These are phyloP conservation scores for Pseudocercospora crystallina DNA, from an alignment of 2,329 filamentous ascomycete genomes.

Conservation along the genomic window DNA sequence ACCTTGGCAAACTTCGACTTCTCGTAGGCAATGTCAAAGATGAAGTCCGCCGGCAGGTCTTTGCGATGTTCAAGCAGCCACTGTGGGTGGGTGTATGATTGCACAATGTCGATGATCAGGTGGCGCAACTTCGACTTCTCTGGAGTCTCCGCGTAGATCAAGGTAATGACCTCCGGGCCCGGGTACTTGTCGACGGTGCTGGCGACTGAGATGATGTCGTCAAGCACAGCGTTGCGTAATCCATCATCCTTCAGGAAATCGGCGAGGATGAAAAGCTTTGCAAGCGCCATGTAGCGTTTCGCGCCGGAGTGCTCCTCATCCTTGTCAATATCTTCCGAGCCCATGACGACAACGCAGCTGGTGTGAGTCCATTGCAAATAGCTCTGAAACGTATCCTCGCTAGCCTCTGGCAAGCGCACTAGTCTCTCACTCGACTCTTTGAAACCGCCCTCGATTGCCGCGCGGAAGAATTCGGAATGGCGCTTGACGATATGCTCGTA, in stretches of 20 bases:
- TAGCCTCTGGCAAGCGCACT: background rate
- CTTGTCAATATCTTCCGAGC: too few species aligned
- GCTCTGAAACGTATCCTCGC: background rate
- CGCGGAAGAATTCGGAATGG: constrained; percentile 1
- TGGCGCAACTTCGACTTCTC: background rate
- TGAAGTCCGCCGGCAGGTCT: background rate
- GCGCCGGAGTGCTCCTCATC: too few species aligned
- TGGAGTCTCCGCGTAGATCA: background rate
- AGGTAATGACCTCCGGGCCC: background rate
- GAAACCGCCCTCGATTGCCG: background rate
- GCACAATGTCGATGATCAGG: background rate
- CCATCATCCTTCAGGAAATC: background rate
- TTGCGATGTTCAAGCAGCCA: background rate
- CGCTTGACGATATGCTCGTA: background rate
- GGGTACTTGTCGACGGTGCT: background rate
- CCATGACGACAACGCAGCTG: too few species aligned
- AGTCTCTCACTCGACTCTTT: constrained; percentile 11
- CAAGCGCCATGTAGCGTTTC: too few species aligned
- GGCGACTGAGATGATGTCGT: background rate
- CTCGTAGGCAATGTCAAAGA: background rate
- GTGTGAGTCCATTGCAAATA: background rate
- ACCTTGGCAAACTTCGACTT: background rate
- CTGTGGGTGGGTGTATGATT: background rate
- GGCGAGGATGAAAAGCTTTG: background rate
- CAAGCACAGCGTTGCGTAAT: background rate